phyloP scores from a whole-genome alignment of 2,329 filamentous ascomycete genomes.

The Alternaria hordeiaustralica region DNA sequence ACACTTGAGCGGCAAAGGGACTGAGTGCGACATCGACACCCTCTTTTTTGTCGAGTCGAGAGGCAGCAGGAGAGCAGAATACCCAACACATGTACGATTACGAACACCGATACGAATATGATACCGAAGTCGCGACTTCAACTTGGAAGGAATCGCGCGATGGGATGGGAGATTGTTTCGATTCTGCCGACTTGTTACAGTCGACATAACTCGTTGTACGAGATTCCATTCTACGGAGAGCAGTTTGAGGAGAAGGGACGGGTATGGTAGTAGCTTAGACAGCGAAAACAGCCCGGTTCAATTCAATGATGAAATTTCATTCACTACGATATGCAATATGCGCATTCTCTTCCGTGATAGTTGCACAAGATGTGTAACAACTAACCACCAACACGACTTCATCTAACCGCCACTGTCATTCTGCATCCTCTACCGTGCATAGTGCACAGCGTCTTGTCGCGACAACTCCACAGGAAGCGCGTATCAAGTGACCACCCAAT shows the following conservation, averaged over 20 bases:
- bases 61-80: not conserved
- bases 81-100: not conserved
- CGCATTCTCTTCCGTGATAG: no score
- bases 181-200: not conserved
- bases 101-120: not conserved
- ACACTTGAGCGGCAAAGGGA: not conserved
- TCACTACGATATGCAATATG: not conserved
- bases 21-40: not conserved
- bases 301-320: not conserved
- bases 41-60: not conserved
- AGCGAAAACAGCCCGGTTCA: not conserved
- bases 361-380: no score
- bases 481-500: no score
- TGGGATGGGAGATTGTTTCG: not conserved
- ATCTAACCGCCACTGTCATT: no score
- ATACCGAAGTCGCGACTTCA: not conserved
- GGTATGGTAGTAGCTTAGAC: not conserved
- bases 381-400: no score
- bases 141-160: not conserved
- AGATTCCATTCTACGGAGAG: not conserved
- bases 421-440: no score
- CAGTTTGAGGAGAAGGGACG: not conserved
- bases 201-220: not conserved
- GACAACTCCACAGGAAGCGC: no score
- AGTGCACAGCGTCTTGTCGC: no score